Percentiles rank a stretch among this genome's conserved stretches.
Conservation (phyloP, 2,329 filamentous ascomycete species). For the Pyrenochaeta sp. region DNA sequence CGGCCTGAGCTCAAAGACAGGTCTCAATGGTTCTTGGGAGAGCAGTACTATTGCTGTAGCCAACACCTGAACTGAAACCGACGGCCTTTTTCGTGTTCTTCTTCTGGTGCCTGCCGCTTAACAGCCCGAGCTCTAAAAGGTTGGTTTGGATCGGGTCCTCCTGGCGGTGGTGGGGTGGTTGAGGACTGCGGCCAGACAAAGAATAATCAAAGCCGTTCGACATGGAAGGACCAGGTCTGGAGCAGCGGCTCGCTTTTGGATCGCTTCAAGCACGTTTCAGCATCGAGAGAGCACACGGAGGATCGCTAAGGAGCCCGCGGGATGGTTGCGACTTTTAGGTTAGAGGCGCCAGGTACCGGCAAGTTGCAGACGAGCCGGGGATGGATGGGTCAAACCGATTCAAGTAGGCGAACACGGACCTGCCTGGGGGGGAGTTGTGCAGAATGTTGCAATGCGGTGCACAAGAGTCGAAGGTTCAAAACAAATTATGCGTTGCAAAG, state of each 20-base stretch:
- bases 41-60: slow-evolving; percentile 44
- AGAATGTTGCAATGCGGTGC: slow-evolving; percentile 16
- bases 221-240: slow-evolving; percentile 44
- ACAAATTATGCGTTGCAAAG: slow-evolving; percentile 20
- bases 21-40: slow-evolving; percentile 34
- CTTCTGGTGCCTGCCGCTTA: slow-evolving; percentile 32
- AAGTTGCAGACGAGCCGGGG: slow-evolving; percentile 31
- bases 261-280: slow-evolving; percentile 53
- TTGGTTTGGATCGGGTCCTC: slow-evolving; percentile 42
- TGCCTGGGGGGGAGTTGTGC: slow-evolving; percentile 17
- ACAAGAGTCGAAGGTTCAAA: slow-evolving; percentile 16
- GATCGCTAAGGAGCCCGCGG: slow-evolving; percentile 34
- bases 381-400: slow-evolving; percentile 31
- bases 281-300: slow-evolving; percentile 42
- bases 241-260: slow-evolving; percentile 42
- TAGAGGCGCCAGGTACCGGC: slow-evolving; percentile 36
- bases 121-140: slow-evolving; percentile 45
- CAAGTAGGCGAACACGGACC: slow-evolving; percentile 29
- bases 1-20: slow-evolving; percentile 48
- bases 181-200: slow-evolving; percentile 41
- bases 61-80: slow-evolving; percentile 43
- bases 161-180: slow-evolving; percentile 29
- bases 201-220: slow-evolving; percentile 45
- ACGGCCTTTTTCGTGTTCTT: slow-evolving; percentile 43
- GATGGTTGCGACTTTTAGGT: slow-evolving; percentile 37